phyloP scores from a whole-genome alignment of 192 early-diverging fungal genomes.

The Coemansia sp. region DNA sequence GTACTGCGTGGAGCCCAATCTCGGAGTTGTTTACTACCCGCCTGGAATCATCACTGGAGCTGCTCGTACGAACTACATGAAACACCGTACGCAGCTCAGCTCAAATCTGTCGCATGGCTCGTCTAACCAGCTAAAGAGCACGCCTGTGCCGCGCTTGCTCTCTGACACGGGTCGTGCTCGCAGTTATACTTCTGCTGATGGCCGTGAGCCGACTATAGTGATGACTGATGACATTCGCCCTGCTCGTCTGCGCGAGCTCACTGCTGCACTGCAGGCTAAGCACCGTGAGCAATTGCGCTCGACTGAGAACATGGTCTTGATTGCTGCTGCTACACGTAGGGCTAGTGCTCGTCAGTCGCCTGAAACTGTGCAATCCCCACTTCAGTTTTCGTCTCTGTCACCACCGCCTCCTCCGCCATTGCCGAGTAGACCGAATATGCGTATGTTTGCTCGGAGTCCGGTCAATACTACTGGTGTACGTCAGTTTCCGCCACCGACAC shows the following conservation, averaged over 20 bases:
- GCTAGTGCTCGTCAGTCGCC: conserved; percentile 24
- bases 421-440: neutral
- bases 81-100: conserved; percentile 23
- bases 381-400: neutral
- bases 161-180: conserved; percentile 27
- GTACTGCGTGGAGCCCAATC: conserved; percentile 84
- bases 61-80: neutral
- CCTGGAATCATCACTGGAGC: conserved; percentile 23
- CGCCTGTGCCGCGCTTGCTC: conserved; percentile 4
- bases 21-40: conserved; percentile 78
- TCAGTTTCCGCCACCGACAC: neutral
- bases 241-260: conserved; percentile 20
- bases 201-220: conserved; percentile 60
- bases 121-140: neutral
- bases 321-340: conserved; percentile 44
- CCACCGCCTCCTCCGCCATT: neutral
- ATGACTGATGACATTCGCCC: conserved; percentile 60
- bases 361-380: neutral
- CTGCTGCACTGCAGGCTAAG: conserved; percentile 16
- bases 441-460: neutral
- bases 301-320: conserved; percentile 38
- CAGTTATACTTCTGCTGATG: conserved; percentile 53
- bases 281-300: conserved; percentile 30
- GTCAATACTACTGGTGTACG: neutral
- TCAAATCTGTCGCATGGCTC: conserved; percentile 28